Percentiles rank a stretch among this genome's conserved stretches.
Conservation (phyloP, 345 rosid genomes). For the Tarenaya hassleriana region DNA sequence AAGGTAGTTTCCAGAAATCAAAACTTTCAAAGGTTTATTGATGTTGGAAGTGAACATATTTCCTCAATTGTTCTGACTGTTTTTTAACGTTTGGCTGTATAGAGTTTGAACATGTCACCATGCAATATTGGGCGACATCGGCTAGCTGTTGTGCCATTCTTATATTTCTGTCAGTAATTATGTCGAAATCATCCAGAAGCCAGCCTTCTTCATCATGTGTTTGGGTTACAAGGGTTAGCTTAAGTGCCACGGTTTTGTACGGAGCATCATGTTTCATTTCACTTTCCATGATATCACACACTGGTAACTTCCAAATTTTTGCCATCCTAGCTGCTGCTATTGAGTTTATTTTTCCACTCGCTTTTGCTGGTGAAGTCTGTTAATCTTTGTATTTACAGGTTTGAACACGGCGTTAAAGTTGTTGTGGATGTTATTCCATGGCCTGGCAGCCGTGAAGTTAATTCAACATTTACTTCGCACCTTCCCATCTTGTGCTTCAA, state of each 20-base stretch:
- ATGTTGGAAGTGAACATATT: neutral
- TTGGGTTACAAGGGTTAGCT: constrained; percentile 40
- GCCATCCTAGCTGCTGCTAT: neutral
- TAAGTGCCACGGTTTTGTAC: constrained; percentile 39
- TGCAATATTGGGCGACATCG: constrained; percentile 79
- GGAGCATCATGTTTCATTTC: constrained; percentile 47
- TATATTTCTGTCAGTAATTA: constrained; percentile 41
- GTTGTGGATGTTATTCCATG: constrained; percentile 72
- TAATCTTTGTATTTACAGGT: constrained; percentile 36
- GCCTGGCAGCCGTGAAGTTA: constrained; percentile 56
- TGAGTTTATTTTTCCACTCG: neutral
- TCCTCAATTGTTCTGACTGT: constrained; percentile 10
- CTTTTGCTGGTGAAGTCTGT: constrained; percentile 6
- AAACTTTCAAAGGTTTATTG: neutral
- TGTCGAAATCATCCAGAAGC: constrained; percentile 24
- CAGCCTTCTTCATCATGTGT: constrained; percentile 23
- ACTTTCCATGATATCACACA: constrained; percentile 44
- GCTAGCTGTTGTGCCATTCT: constrained; percentile 64
- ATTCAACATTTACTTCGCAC: constrained; percentile 62
- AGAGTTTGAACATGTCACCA: constrained; percentile 58
- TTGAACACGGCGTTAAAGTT: constrained; percentile 43
- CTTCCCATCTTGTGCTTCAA: constrained; percentile 78
- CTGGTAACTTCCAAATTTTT: constrained; percentile 34
- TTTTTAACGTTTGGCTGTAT: constrained; percentile 15
- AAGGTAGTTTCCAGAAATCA: constrained; percentile 33